Evolutionary conservation across 1,284 basidiomycete genomes (phyloP), one percentile per base, ranked within the genome.

Genomic region (Phlebopus sp.): DNA sequence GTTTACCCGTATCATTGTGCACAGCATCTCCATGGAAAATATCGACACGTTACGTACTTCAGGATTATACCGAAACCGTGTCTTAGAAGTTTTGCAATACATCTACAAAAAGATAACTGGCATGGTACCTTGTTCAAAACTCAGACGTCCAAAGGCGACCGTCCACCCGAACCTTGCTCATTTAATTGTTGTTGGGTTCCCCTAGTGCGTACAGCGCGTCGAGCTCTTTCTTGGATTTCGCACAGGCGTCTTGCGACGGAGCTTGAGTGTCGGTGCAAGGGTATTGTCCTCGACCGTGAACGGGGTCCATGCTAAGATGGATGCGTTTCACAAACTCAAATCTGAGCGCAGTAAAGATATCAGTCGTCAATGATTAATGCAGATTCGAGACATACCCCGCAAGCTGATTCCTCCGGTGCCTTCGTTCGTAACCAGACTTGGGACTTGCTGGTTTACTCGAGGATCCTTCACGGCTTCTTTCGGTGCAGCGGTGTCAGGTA

Each of bases 181-280:
- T n/a, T n/a, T n/a, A n/a, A 19, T 46, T 46, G 23, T 35, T 9
- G 3, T 49, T 53, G 11, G 77, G 76, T 49, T 85, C 84, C 17
- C 81, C 79, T 25, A 81, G 72, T 7, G 74, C 69, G 58, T 91
- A 92, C 31, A 92, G 69, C 2, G 67, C 78, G 50, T 84, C 81
- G 40, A 92, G 71, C 54, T 82, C 79, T 2, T 60, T 53, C 72
- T 87, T 84, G 73, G 79, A 84, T 60, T 82, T 77, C 37, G 73
- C 74, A 58, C 83, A 81, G n/a, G 86, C 86, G 53, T 90, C 84
- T 65, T 86, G 51, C 90, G 77, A 54, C 84, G 80, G 47, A 92
- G 70, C 71, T 93, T 93, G 69, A 92, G 67, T 13, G 90, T 93
- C n/a, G 91, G 90, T 5, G 90, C 93, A 67, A 93, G 60, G 27